Percentiles rank a stretch among this genome's conserved stretches.
These are phyloP conservation scores for Diaporthe helianthi DNA, from an alignment of 2,329 filamentous ascomycete species.

Conservation along the genomic window DNA sequence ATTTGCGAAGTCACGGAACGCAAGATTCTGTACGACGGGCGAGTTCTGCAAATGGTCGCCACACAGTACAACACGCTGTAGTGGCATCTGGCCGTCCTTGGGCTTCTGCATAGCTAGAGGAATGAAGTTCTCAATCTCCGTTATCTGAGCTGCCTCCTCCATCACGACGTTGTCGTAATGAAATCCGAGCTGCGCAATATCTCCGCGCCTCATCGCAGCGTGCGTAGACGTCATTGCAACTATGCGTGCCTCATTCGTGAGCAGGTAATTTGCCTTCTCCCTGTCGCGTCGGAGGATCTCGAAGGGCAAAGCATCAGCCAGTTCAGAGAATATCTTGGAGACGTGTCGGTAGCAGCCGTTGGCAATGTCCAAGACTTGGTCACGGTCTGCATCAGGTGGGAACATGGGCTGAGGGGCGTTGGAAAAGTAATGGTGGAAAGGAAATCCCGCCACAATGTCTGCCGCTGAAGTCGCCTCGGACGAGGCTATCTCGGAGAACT, in stretches of 20 bases:
- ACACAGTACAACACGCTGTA: constrained; percentile 90
- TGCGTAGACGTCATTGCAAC: constrained; percentile 99
- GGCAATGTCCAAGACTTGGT: constrained; percentile 76
- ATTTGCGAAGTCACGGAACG: constrained; percentile 94
- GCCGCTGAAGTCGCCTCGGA: constrained; percentile 62
- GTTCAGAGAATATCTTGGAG: constrained; percentile 85
- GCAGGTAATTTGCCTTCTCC: constrained; percentile 94
- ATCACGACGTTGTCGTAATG: constrained; percentile 98
- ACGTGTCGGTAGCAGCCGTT: constrained; percentile 89
- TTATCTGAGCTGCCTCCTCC: constrained; percentile 98
- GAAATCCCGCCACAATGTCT: constrained; percentile 77
- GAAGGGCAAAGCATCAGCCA: constrained; percentile 93
- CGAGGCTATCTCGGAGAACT: constrained; percentile 74
- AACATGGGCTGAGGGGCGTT: constrained; percentile 89
- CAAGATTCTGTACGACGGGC: constrained; percentile 91
- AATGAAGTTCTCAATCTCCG: constrained; percentile 96
- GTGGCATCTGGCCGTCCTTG: constrained; percentile 71
- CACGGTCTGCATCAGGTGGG: constrained; percentile 67
- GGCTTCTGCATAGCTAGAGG: constrained; percentile 90
- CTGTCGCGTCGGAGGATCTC: constrained; percentile 88
- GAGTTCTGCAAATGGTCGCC: constrained; percentile 98
- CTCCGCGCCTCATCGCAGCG: constrained; percentile 89
- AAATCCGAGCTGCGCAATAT: constrained; percentile 92
- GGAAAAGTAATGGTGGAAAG: constrained; percentile 87
- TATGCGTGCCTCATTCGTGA: constrained; percentile 95